These are phyloP conservation scores for Fomitiporia mediterranea DNA, from an alignment of 1,284 basidiomycete genomes.

Conservation along the genomic window DNA sequence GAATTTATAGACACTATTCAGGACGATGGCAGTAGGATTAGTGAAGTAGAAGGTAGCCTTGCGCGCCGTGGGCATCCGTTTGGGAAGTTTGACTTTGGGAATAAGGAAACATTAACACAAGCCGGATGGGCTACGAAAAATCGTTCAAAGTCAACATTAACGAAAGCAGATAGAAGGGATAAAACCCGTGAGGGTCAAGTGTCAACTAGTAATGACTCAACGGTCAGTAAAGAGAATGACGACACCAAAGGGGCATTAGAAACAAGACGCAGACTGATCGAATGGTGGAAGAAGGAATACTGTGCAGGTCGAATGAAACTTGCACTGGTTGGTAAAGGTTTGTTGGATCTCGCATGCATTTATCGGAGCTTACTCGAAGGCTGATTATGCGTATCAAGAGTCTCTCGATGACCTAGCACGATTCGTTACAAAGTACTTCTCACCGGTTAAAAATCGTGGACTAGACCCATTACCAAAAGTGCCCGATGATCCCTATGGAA, in stretches of 20 bases:
- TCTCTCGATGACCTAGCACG: slow-evolving; percentile 75
- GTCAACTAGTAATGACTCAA: no score
- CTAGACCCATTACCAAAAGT: slow-evolving; percentile 65
- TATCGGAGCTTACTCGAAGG: no score
- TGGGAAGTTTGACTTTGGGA: slow-evolving; percentile 93
- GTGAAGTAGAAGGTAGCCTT: slow-evolving; percentile 91
- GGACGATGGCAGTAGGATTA: slow-evolving; percentile 93
- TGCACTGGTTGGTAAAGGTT: slow-evolving; percentile 88
- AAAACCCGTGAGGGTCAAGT: no score
- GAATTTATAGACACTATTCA: slow-evolving; percentile 99
- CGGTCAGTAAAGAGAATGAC: no score
- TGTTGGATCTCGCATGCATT: no score
- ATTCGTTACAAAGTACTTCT: slow-evolving; percentile 70
- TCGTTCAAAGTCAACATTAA: no score
- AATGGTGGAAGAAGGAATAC: slow-evolving; percentile 95
- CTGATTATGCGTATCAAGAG: slow-evolving; percentile 41
- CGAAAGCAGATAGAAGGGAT: slow-evolving; percentile 49
- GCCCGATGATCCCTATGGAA: slow-evolving; percentile 71
- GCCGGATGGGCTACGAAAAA: slow-evolving; percentile 48
- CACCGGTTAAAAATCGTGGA: slow-evolving; percentile 68
- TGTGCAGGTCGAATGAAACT: slow-evolving; percentile 93
- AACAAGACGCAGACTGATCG: slow-evolving; percentile 84
- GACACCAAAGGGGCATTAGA: no score
- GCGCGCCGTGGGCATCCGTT: slow-evolving; percentile 80
- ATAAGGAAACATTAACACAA: slow-evolving; percentile 78